Conservation (phyloP, 805 yeast species). For the Wickerhamiella occidentalis region DNA sequence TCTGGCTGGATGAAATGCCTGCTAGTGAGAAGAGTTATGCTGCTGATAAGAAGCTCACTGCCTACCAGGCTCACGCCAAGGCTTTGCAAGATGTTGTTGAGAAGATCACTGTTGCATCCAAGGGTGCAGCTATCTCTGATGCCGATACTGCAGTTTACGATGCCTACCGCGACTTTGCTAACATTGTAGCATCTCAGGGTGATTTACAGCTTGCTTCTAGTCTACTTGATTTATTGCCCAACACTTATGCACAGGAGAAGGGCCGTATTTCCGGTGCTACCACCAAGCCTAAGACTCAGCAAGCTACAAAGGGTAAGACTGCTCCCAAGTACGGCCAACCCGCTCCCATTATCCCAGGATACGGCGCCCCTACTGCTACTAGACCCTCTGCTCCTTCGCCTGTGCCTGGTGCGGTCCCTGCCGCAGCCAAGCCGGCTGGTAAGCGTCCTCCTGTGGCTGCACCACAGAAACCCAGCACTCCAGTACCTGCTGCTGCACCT, state of each 20-base stretch:
- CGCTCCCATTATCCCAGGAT: not conserved
- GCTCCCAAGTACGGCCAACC: constrained; percentile 2
- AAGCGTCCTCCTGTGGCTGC: not conserved
- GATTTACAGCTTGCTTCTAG: constrained; percentile 68
- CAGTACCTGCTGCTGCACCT: constrained; percentile 10
- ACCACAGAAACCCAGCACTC: not conserved
- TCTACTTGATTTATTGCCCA: constrained; percentile 60
- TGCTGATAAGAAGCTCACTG: constrained; percentile 33
- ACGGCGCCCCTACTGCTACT: not conserved
- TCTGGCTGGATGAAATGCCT: constrained; percentile 74
- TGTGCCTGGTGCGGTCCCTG: not conserved
- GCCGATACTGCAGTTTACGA: constrained; percentile 40
- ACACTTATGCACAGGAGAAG: constrained; percentile 52
- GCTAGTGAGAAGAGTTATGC: constrained; percentile 34
- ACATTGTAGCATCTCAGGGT: constrained; percentile 68
- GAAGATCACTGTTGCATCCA: constrained; percentile 58
- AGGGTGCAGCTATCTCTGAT: constrained; percentile 21
- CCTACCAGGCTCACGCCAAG: constrained; percentile 72
- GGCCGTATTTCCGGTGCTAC: constrained; percentile 63
- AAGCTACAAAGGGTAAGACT: not conserved
- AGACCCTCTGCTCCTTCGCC: not conserved
- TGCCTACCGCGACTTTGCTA: constrained; percentile 71
- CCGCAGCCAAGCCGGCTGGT: not conserved
- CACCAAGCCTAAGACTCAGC: not conserved
- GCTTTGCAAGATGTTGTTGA: constrained; percentile 74